Evolutionary conservation across 176 grass and related monocot genomes (phyloP), one percentile per base, ranked within the genome.

Genomic region (Aegilops tauschii): DNA sequence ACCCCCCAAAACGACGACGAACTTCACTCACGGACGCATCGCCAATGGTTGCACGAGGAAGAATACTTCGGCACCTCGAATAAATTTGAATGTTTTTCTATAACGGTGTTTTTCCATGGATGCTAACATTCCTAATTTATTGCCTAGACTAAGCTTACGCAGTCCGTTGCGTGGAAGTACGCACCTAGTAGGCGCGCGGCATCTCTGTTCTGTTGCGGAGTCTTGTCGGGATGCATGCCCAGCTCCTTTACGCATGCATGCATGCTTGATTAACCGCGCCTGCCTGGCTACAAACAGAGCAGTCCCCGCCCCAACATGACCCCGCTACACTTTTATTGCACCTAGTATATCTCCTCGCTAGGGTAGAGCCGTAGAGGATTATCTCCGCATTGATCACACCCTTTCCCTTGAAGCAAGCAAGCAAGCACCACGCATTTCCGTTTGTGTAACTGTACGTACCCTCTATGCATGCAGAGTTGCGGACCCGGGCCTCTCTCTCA

Each of bases 131-230:
- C 0, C 6, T 21, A 58, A 58, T 58, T 58, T 58, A 58, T 58
- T 58, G 18, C 17, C 17, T 58, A 58, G 54, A 58, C 8, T 83
- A 83, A 47, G 29, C n/a, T 73, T 73, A 73, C 27, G 83, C 85
- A 80, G 84, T 80, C 65, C 58, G 20, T 42, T 80, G 73, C 80
- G 25, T 87, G 84, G 73, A 87, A 83, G 65, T 44, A 79, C 65
- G 69, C 73, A 23, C 65, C 30, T 35, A 12, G 42, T 44, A 45
- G 18, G 12, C 12, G 25, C 47, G 25, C 72, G 27, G 72, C 67
- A 84, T 65, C 66, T 80, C 39, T 54, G 65, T 16, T 47, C 39
- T 73, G 39, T 73, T 45, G 39, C n/a, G 12, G 47, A 13, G 56
- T 21, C 73, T 73, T 90, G 73, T 86, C 79, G 17, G 61, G 42